Evolutionary conservation across 2,329 filamentous ascomycete genomes (phyloP), one percentile per base, ranked within the genome.

Genomic region (Aspergillus sp.): DNA sequence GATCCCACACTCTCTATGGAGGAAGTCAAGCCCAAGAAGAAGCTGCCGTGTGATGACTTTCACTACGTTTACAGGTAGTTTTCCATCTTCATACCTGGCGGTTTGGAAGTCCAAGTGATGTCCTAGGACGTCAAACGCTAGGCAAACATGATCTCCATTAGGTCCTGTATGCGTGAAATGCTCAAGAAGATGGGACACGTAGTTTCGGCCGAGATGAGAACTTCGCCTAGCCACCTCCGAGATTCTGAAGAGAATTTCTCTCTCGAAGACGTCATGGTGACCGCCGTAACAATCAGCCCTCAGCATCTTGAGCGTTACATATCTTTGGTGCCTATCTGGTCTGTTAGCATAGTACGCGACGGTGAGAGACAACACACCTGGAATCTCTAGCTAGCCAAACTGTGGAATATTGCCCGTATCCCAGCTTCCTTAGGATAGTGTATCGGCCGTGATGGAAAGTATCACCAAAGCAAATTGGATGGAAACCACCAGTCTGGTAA

Each of bases 391-490:
- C 85, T 60, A 86, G 77, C 84, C 84, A 96, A 65, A 96, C 92
- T 35, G 92, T 96, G 19, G 91, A 96, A 79, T 96, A 96, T 72
- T 96, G 91, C 58, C 92, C 92, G 90, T 92, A 96, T 64, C 93
- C 92, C 44, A 96, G 83, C 81, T 96, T 96, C 76, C 91, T 88
- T 72, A 96, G 89, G 49, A 96, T 86, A 3, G 90, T 93, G 78
- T 96, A 96, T 80, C 89, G 91, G 64, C 89, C 91, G 73, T 96
- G 89, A 74, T 96, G 93, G 82, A 96, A 96, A 70, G 90, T 89
- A 77, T 96, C 39, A n/a, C 17, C n/a, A n/a, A 41, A n/a, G 8
- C 3, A 41, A 41, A 41, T 41, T 41, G 12, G 39, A 19, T 41
- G 39, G 39, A 41, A 96, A 62, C 92, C 92, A 70, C 92, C 92